Base-by-base conservation (phyloP, 2,329 filamentous ascomycete species). In the Aspergillus sp. region DNA sequence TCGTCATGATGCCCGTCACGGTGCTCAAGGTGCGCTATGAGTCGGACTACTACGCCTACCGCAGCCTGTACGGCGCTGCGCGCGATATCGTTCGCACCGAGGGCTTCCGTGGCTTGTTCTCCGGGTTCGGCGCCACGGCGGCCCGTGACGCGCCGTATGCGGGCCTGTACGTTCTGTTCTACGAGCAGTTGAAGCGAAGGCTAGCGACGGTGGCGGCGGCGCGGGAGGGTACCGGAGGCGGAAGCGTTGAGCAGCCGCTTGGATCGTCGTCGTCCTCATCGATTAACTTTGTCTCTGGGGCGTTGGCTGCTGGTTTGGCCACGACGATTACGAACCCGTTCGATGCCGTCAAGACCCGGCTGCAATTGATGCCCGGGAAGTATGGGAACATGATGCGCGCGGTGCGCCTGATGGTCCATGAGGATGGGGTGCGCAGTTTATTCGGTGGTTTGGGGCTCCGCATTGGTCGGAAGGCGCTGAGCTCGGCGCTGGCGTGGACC, bases 21-120 rank as follows among this genome's bases (percentile, higher is more conserved):
- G 89, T 99, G 49, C 89, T 99, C 70, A 99, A 99, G 73, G 95
- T 98, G 49, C 90, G 95, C 49, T 98, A 96, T 72, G 95, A 99
- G 76, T 94, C 90, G 26, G 92, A 85, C 62, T 80, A 94, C 49
- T 99, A 97, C 79, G 80, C 86, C 3, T 98, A 98, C 78, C 84
- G 84, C 24, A 94, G 91, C 1, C 81, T 98, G 24, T 77, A 84
- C 46, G 82, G 86, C 42, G 95, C 95, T 0, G 87, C 85, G 1
- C 80, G 80, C 36, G 91, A 95, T 66, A 97, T 98, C 29, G 78
- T 89, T 55, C 81, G 82, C 7, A 85, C 81, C 0, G 88, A 94
- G 66, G 93, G 95, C 0, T 57, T 90, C 3, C 85, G 88, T 31
- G 95, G 94, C 0, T 96, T 99, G 77, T 98, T 98, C 70, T 87